Conservation (phyloP, 2,329 filamentous ascomycete species). For the Colletotrichum melonis region DNA sequence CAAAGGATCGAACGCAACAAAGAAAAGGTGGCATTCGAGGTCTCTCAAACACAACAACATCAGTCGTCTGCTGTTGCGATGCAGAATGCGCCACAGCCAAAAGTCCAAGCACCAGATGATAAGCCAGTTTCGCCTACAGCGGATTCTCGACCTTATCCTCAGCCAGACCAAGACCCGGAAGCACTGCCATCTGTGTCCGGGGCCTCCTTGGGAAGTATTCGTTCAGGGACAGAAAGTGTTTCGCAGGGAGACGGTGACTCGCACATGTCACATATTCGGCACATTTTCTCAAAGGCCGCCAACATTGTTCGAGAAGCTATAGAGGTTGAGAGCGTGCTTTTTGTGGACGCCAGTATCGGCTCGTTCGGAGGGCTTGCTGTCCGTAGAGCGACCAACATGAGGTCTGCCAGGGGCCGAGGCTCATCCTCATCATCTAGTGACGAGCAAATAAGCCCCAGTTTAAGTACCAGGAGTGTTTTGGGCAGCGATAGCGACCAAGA, state of each 20-base stretch:
- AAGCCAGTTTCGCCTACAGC: not conserved
- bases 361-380: constrained; percentile 41
- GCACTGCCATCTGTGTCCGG: not conserved
- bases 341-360: constrained; percentile 38
- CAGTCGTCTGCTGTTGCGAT: not conserved
- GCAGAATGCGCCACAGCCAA: not conserved
- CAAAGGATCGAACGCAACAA: constrained; percentile 15
- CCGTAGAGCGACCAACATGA: constrained; percentile 20
- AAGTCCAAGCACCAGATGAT: not conserved
- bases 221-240: constrained; percentile 39
- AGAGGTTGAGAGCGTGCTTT: constrained; percentile 41
- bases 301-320: constrained; percentile 55
- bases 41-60: not conserved
- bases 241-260: rapidly evolving
- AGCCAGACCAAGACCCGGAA: not conserved
- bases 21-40: constrained; percentile 47
- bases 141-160: not conserved
- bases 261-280: constrained; percentile 26
- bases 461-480: not conserved
- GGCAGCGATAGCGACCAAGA: not conserved
- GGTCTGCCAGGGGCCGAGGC: not conserved
- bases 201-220: constrained; percentile 38
- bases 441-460: constrained; percentile 27
- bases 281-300: constrained; percentile 56
- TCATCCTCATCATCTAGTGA: constrained; percentile 37